These are phyloP conservation scores for Chlorella sp. DNA, from an alignment of 139 green algal genomes.

Conservation along the genomic window DNA sequence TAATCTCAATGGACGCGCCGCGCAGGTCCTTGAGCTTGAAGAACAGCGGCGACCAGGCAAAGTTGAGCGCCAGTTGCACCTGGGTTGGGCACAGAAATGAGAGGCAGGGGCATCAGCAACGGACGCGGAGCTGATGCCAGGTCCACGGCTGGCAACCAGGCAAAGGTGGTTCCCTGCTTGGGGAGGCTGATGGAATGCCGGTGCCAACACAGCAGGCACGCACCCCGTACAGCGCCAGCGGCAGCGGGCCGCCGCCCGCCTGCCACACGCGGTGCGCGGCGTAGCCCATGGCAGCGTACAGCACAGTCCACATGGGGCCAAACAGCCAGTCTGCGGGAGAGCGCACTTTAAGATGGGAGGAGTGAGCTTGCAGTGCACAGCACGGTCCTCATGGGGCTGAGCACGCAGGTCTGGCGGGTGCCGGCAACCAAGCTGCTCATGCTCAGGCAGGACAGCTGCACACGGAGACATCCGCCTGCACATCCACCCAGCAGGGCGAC, in stretches of 20 bases:
- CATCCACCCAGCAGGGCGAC: too few species aligned
- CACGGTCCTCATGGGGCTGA: constrained; percentile 45
- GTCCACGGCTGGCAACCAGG: too few species aligned
- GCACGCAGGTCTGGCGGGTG: constrained; percentile 59
- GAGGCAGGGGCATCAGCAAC: too few species aligned
- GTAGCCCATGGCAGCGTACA: constrained; percentile 48
- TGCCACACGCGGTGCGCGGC: constrained; percentile 49
- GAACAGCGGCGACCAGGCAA: constrained; percentile 74
- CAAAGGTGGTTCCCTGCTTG: too few species aligned
- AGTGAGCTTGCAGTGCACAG: constrained; percentile 49
- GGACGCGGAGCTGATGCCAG: too few species aligned
- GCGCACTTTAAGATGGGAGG: too few species aligned
- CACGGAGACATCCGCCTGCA: too few species aligned
- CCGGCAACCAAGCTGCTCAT: not conserved
- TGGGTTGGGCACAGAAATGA: too few species aligned
- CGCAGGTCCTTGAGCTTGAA: constrained; percentile 68
- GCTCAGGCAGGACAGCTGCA: too few species aligned
- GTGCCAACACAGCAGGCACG: too few species aligned
- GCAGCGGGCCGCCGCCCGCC: constrained; percentile 34
- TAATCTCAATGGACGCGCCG: constrained; percentile 63
- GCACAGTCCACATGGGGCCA: constrained; percentile 39
- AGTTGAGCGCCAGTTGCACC: not conserved
- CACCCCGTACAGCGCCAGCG: constrained; percentile 42
- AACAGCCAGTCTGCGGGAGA: constrained; percentile 64
- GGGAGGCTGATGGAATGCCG: too few species aligned